A percentile compares a stretch with the other conserved stretches of the same genome.
Conservation (phyloP, 2,329 filamentous ascomycete genomes). For the Dothistroma septosporum region DNA sequence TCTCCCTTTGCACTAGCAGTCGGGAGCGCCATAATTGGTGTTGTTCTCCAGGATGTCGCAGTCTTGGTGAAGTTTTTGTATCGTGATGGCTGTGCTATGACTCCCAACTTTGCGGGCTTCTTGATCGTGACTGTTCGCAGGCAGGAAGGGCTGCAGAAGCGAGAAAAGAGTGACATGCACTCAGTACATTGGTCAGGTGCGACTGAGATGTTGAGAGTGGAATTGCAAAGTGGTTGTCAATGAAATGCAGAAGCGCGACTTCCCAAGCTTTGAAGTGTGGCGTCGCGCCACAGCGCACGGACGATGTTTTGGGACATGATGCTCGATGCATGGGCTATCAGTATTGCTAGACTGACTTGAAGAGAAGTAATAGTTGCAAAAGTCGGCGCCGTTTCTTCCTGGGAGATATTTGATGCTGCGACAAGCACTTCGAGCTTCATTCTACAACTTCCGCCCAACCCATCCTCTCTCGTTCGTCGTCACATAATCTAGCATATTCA, state of each 20-base stretch:
- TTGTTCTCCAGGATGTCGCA: not conserved
- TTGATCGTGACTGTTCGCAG: constrained; percentile 7
- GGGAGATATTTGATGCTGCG: not conserved
- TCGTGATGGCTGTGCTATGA: constrained; percentile 7
- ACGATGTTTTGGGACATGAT: not conserved
- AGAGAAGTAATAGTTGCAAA: not conserved
- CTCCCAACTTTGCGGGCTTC: constrained; percentile 11
- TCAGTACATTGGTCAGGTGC: not conserved
- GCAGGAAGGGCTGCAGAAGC: constrained; percentile 5
- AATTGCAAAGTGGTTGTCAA: not conserved
- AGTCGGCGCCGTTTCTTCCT: not conserved
- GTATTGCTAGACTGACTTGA: too few species aligned
- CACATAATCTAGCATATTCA: constrained; percentile 43
- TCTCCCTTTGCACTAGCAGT: constrained; percentile 14
- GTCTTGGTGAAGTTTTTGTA: constrained; percentile 4
- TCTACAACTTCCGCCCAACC: constrained; percentile 34
- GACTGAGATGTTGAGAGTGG: not conserved
- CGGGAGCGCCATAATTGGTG: constrained; percentile 20
- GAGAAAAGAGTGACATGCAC: constrained; percentile 15
- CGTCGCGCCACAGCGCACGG: not conserved
- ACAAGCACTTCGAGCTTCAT: not conserved
- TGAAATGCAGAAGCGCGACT: not conserved
- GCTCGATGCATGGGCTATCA: not conserved
- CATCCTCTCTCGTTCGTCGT: constrained; percentile 40
- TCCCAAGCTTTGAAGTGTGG: not conserved